These are phyloP conservation scores for Bassia scoparia DNA, from an alignment of 148 eudicot genomes.

Conservation along the genomic window DNA sequence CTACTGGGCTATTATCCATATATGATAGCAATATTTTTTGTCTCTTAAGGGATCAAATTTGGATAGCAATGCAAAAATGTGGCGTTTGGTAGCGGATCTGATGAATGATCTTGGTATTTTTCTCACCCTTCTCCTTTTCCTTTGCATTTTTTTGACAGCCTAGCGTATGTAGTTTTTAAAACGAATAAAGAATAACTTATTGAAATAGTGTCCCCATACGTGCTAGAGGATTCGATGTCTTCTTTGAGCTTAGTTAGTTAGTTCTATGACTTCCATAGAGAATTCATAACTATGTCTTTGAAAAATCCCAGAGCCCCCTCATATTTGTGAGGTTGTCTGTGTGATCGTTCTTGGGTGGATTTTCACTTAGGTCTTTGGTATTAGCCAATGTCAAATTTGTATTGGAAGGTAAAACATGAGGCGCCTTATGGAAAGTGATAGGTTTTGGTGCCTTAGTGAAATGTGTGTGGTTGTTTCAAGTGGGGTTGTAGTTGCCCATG, in stretches of 20 bases:
- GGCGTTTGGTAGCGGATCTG: conserved; percentile 99
- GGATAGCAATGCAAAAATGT: conserved; percentile 96
- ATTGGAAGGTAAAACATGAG: neutral
- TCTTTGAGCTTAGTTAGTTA: too few species aligned
- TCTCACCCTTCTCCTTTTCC: conserved; percentile 8
- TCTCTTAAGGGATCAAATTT: conserved; percentile 79
- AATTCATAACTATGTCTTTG: too few species aligned
- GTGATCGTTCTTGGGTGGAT: neutral
- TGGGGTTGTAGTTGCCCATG: neutral
- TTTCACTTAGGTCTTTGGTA: neutral
- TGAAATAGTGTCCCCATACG: neutral
- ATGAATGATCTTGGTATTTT: conserved; percentile 96
- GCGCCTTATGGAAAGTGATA: neutral
- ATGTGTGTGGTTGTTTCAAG: neutral
- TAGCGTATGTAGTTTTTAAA: neutral
- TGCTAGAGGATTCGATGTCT: neutral
- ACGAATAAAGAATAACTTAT: neutral
- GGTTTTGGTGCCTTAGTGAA: neutral
- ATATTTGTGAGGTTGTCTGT: neutral
- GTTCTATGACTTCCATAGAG: too few species aligned
- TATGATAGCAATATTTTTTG: conserved; percentile 20
- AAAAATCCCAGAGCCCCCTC: neutral
- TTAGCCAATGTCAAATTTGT: neutral
- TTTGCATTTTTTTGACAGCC: neutral
- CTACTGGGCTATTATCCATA: neutral